Percentiles rank a stretch among this genome's conserved stretches.
These are phyloP conservation scores for Exserohilum turcica DNA, from an alignment of 2,329 filamentous ascomycete genomes.

Conservation along the genomic window DNA sequence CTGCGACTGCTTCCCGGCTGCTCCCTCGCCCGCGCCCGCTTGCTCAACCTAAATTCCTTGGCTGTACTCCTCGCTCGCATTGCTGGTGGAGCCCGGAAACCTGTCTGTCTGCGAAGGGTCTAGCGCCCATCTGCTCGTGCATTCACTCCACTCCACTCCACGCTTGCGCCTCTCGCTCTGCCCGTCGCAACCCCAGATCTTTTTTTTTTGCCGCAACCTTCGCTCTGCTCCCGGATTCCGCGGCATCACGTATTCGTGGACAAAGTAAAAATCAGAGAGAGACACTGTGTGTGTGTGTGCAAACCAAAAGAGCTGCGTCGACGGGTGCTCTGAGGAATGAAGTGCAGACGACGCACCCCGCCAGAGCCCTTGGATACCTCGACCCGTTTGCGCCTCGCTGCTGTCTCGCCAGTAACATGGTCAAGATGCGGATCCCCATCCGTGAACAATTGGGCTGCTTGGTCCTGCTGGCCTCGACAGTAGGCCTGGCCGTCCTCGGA, in stretches of 20 bases:
- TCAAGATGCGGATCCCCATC: constrained; percentile 81
- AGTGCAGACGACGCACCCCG: constrained; percentile 18
- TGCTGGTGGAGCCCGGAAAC: constrained; percentile 4
- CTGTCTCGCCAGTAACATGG: constrained; percentile 31
- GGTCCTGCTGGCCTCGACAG: constrained; percentile 74
- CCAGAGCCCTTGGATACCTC: constrained; percentile 14
- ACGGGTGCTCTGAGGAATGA: constrained; percentile 33
- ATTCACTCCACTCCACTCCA: constrained; percentile 17
- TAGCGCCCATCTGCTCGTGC: constrained; percentile 21
- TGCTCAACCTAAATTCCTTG: not conserved
- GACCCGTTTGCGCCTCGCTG: constrained; percentile 22
- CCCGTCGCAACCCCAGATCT: constrained; percentile 2
- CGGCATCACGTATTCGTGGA: too few relatives aligned
- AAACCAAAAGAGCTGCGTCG: not conserved
- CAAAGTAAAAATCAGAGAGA: too few relatives aligned
- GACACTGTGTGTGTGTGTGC: too few relatives aligned
- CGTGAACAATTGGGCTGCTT: constrained; percentile 83
- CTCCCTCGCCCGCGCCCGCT: not conserved
- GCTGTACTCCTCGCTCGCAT: not conserved
- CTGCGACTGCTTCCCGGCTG: not conserved
- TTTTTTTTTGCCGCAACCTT: too few relatives aligned
- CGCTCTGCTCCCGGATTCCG: too few relatives aligned
- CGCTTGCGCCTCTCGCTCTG: constrained; percentile 10
- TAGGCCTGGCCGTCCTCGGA: constrained; percentile 76
- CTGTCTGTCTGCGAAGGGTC: constrained; percentile 19